Evolutionary conservation across 768 basidiomycete genomes (phyloP).

Genomic region (Suillus placidus): DNA sequence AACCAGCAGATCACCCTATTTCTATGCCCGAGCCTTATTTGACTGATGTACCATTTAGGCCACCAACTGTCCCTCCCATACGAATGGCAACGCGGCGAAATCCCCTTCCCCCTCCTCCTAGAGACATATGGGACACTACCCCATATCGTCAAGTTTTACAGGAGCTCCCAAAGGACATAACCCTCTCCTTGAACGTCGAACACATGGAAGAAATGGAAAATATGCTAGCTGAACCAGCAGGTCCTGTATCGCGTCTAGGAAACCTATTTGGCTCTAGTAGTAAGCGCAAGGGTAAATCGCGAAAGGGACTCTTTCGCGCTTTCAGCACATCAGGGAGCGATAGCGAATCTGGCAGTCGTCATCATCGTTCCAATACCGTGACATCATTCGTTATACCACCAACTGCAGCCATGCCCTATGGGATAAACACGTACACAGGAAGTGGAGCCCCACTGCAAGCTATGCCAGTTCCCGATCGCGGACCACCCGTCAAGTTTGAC

Average conservation of each 20-base stretch:
- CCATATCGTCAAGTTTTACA: constrained; percentile 57
- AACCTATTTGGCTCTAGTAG: constrained; percentile 33
- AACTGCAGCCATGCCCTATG: constrained; percentile 5
- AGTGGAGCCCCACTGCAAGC: constrained; percentile 6
- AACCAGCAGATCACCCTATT: constrained; percentile 17
- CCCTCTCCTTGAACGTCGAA: constrained; percentile 19
- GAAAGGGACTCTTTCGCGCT: constrained; percentile 50
- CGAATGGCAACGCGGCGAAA: constrained; percentile 35
- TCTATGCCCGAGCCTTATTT: constrained; percentile 2
- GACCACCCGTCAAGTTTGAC: constrained; percentile 42
- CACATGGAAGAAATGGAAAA: constrained; percentile 14
- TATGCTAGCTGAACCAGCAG: constrained; percentile 20
- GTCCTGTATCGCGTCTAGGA: constrained; percentile 24
- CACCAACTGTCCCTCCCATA: constrained; percentile 17
- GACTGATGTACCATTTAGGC: constrained; percentile 9
- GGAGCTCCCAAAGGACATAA: constrained; percentile 50
- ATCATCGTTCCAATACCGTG: constrained; percentile 24
- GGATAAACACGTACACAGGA: constrained; percentile 15
- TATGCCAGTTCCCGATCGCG: constrained; percentile 24
- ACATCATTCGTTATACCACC: constrained; percentile 28
- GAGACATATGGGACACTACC: constrained; percentile 57
- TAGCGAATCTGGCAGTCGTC: constrained; percentile 17
- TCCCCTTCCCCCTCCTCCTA: constrained; percentile 66
- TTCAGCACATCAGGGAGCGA: constrained; percentile 36
- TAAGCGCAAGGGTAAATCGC: constrained; percentile 36